These are phyloP conservation scores for Aquilaria yunnanensis DNA, from an alignment of 345 rosid genomes.

Conservation along the genomic window DNA sequence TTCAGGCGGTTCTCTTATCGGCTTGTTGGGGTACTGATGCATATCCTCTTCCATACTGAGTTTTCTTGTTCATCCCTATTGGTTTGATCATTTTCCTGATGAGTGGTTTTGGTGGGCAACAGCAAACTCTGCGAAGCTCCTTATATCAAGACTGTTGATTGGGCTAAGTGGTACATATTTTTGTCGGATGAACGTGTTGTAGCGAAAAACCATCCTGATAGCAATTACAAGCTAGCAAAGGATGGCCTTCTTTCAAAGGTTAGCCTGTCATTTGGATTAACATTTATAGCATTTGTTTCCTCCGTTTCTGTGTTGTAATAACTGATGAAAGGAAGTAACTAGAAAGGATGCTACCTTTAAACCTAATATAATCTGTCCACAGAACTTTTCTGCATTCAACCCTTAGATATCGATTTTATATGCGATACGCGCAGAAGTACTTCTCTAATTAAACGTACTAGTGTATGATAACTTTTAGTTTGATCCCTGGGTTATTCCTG, in stretches of 20 bases:
- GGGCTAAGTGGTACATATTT: constrained; percentile 82
- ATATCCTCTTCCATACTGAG: constrained; percentile 9
- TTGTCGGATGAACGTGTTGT: constrained; percentile 90
- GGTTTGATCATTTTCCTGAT: constrained; percentile 17
- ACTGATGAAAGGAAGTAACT: background rate
- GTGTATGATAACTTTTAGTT: no score
- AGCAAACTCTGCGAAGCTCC: constrained; percentile 84
- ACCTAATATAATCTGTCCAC: background rate
- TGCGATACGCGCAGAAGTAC: no score
- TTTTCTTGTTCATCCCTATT: constrained; percentile 6
- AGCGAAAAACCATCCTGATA: constrained; percentile 68
- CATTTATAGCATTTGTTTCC: background rate
- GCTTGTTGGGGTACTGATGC: constrained; percentile 56
- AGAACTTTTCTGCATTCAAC: no score
- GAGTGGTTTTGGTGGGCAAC: constrained; percentile 25
- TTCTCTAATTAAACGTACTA: no score
- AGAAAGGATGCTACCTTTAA: no score
- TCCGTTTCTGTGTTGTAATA: background rate
- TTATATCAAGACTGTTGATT: constrained; percentile 77
- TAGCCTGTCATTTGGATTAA: background rate
- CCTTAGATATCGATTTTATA: no score
- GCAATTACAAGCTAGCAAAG: constrained; percentile 86
- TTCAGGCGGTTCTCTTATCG: constrained; percentile 84
- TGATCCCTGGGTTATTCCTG: no score
- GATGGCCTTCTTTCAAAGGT: constrained; percentile 77